phyloP scores from a whole-genome alignment of 83 land plant species.

The Thuja plicata region DNA sequence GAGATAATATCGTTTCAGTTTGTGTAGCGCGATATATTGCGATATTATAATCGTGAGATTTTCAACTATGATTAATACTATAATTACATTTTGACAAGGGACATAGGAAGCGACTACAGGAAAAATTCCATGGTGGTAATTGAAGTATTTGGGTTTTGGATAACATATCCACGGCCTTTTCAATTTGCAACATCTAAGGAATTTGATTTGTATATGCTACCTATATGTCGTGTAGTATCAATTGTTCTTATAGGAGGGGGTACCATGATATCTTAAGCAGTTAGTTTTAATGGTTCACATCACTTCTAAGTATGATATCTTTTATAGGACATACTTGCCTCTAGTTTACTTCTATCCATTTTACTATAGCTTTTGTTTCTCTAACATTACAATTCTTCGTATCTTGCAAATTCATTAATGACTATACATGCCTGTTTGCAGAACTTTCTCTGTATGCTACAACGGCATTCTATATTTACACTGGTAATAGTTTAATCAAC shows the following conservation, averaged over 20 bases:
- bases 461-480: neutral
- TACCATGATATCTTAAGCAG: conserved; percentile 9
- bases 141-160: neutral
- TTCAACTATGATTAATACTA: too few relatives aligned
- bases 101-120: conserved; percentile 15
- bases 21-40: too few relatives aligned
- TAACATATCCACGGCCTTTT: too few relatives aligned
- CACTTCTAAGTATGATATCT: neutral
- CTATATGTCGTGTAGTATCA: conserved; percentile 19
- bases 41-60: too few relatives aligned
- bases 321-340: neutral
- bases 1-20: too few relatives aligned
- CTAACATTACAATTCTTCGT: neutral
- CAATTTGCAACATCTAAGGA: too few relatives aligned
- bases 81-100: conserved; percentile 23
- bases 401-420: neutral
- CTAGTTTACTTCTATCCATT: neutral
- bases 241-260: conserved; percentile 17
- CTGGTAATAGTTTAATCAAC: neutral
- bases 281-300: neutral
- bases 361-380: neutral
- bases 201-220: neutral
- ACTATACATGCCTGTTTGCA: neutral
- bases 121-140: conserved; percentile 10
- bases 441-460: neutral